phyloP scores from a whole-genome alignment of 805 yeast genomes.

The Kregervanrija delftensis region DNA sequence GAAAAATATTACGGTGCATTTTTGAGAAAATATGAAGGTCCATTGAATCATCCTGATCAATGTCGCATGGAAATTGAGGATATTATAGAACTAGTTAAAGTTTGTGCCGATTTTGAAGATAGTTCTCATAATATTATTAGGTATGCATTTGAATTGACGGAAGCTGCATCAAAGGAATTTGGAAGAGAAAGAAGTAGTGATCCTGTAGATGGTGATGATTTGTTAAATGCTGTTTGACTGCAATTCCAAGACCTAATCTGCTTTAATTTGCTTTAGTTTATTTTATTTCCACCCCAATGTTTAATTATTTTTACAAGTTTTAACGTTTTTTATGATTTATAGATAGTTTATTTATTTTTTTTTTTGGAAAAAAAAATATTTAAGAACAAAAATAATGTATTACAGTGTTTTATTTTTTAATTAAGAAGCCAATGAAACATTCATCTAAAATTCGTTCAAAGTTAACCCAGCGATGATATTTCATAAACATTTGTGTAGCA shows the following conservation, averaged over 20 bases:
- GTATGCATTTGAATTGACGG: slow-evolving; percentile 10
- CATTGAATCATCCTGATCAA: slow-evolving; percentile 15
- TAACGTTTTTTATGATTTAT: too few relatives aligned
- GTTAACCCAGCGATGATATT: slow-evolving; percentile 70
- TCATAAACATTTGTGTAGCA: slow-evolving; percentile 68
- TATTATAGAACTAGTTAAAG: slow-evolving; percentile 18
- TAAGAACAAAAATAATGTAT: too few relatives aligned
- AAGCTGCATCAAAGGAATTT: not conserved
- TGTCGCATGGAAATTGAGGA: slow-evolving; percentile 11
- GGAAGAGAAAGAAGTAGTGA: not conserved
- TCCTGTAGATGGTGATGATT: not conserved
- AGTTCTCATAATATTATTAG: slow-evolving; percentile 15
- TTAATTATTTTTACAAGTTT: not conserved
- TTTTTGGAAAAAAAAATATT: not conserved
- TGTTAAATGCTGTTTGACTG: not conserved
- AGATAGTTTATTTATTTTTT: not conserved
- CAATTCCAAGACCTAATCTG: too few relatives aligned
- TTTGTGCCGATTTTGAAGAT: slow-evolving; percentile 22
- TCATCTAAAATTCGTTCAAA: slow-evolving; percentile 72
- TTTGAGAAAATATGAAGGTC: slow-evolving; percentile 20
- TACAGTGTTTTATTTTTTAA: slow-evolving; percentile 5
- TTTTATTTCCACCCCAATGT: not conserved
- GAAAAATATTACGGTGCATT: slow-evolving; percentile 25
- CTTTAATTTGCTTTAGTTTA: not conserved
- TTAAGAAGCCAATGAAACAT: slow-evolving; percentile 64